Evolutionary conservation across 257 asterid species (phyloP).

Genomic region (Solanum bulbocastanum): DNA sequence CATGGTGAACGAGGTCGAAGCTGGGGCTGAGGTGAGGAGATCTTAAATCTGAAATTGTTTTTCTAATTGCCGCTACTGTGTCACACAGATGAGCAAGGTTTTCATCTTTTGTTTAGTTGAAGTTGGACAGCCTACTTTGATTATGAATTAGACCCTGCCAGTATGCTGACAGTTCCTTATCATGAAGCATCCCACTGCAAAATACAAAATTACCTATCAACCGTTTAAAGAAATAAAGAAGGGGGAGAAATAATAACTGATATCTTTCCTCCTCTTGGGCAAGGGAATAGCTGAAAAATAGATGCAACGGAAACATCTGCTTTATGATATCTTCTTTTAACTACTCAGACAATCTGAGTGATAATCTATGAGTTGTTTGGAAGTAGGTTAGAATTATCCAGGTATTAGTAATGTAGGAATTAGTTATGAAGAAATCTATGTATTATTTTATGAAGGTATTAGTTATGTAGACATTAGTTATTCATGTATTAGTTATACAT

Average conservation of each 20-base stretch:
- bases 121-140: background rate
- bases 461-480: too few species aligned
- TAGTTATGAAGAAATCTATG: background rate
- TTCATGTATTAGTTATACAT: too few species aligned
- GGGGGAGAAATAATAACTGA: background rate
- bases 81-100: background rate
- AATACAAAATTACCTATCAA: background rate
- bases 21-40: constrained; percentile 55
- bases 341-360: background rate
- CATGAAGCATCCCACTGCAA: background rate
- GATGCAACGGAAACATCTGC: background rate
- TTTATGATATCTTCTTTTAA: background rate
- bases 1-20: constrained; percentile 67
- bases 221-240: background rate
- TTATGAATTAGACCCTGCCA: background rate
- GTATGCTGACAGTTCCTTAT: background rate
- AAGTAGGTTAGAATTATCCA: background rate
- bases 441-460: background rate
- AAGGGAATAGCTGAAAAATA: background rate
- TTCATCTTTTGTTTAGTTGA: background rate
- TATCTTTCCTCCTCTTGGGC: background rate
- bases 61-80: background rate
- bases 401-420: background rate
- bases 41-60: background rate
- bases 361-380: background rate